Evolutionary conservation across 192 early-diverging fungal genomes (phyloP).

Genomic region (Funneliformis geosporum): DNA sequence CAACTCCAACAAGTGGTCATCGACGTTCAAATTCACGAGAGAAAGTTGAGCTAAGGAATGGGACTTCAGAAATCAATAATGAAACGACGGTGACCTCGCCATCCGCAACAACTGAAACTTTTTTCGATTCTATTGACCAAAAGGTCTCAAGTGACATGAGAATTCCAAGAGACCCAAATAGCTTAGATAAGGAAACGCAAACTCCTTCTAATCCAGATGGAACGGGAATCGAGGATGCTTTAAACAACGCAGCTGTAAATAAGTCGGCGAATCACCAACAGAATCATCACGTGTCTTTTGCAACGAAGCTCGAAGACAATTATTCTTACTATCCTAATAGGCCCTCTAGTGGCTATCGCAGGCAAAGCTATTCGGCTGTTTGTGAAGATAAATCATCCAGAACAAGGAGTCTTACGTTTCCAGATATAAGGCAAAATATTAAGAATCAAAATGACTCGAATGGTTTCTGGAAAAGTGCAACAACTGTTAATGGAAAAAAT

Average conservation of each 20-base stretch:
- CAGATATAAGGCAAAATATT: background rate
- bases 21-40: background rate
- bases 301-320: background rate
- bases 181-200: background rate
- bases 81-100: background rate
- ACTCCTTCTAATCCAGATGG: background rate
- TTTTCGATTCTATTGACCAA: background rate
- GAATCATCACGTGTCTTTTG: conserved; percentile 18
- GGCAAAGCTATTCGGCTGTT: conserved; percentile 8
- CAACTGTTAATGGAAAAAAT: background rate
- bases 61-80: background rate
- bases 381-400: background rate
- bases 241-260: background rate
- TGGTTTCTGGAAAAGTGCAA: background rate
- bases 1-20: conserved; percentile 5
- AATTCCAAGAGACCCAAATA: background rate
- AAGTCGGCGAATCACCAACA: background rate
- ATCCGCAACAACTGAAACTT: background rate
- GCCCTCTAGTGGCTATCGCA: background rate
- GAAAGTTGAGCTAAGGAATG: background rate
- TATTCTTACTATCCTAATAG: background rate
- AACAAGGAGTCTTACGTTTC: background rate
- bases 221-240: background rate
- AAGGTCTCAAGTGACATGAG: background rate
- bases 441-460: background rate